Conservation (phyloP, 1,284 basidiomycete genomes). For the Ceratobasidium sp. region DNA sequence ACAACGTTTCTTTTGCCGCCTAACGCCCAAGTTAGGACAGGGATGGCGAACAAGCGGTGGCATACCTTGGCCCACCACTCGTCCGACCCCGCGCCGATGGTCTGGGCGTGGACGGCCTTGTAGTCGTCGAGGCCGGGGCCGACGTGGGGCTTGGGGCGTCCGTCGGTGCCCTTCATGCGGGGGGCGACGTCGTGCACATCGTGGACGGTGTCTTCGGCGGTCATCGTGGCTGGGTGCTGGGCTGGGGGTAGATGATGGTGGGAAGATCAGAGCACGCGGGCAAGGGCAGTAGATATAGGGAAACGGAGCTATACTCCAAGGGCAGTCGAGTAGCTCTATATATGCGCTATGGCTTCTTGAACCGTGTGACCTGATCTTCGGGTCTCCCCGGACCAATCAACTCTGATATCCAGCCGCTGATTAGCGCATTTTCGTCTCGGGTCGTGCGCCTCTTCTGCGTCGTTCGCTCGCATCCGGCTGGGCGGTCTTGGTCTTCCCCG, state of each 20-base stretch:
- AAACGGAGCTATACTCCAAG: neutral
- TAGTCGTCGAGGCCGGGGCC: constrained; percentile 83
- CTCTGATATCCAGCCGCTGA: neutral
- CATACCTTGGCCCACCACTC: constrained; percentile 87
- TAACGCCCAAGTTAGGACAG: constrained; percentile 55
- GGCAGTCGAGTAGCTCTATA: constrained; percentile 7
- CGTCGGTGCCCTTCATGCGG: constrained; percentile 66
- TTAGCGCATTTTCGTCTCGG: neutral
- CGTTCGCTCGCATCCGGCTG: neutral
- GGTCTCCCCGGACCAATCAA: constrained; percentile 18
- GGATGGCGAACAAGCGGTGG: neutral
- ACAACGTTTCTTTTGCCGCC: constrained; percentile 83
- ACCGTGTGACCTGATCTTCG: constrained; percentile 34
- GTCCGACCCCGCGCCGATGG: constrained; percentile 80
- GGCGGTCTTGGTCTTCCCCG: neutral
- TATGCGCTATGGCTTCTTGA: constrained; percentile 11
- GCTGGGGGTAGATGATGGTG: constrained; percentile 5
- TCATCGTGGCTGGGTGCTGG: constrained; percentile 24
- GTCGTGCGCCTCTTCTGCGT: neutral
- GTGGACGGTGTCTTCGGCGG: constrained; percentile 41
- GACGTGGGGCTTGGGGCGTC: constrained; percentile 75
- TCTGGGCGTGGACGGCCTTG: constrained; percentile 73
- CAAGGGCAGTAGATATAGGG: neutral
- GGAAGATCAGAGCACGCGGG: constrained; percentile 23
- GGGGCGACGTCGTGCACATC: constrained; percentile 65